Percentiles rank a stretch among this genome's conserved stretches.
phyloP scores from a whole-genome alignment of 2,329 filamentous ascomycete genomes.

The Clonostachys rosea region DNA sequence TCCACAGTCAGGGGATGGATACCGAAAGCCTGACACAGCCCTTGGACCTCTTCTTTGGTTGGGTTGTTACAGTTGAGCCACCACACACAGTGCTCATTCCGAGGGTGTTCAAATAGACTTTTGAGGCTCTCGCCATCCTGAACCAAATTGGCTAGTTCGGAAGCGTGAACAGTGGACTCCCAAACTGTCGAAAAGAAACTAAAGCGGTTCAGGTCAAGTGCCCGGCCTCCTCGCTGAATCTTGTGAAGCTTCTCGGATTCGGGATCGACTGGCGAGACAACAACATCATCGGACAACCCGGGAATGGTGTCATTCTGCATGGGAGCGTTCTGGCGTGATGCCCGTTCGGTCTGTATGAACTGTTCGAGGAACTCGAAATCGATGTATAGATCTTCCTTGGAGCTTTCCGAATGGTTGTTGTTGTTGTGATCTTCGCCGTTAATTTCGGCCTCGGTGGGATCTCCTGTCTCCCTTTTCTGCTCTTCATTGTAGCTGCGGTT shows the following conservation, averaged over 20 bases:
- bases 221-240: conserved; percentile 48
- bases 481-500: conserved; percentile 72
- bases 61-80: conserved; percentile 95
- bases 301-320: conserved; percentile 6
- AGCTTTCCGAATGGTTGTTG: too few species aligned
- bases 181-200: conserved; percentile 96
- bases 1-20: conserved; percentile 94
- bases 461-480: conserved; percentile 10
- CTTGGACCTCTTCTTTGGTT: conserved; percentile 80
- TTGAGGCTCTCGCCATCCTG: conserved; percentile 86
- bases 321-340: conserved; percentile 30
- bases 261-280: too few species aligned
- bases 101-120: conserved; percentile 72
- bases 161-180: conserved; percentile 88
- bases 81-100: conserved; percentile 80
- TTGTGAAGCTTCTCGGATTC: conserved; percentile 12
- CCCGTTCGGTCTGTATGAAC: conserved; percentile 66
- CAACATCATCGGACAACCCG: too few species aligned
- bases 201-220: conserved; percentile 71
- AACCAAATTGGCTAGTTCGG: conserved; percentile 81
- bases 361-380: conserved; percentile 94
- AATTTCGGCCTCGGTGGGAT: too few species aligned
- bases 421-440: too few species aligned
- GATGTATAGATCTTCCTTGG: conserved; percentile 71
- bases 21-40: conserved; percentile 89